Evolutionary conservation across 1,139 yeast genomes (phyloP).

Genomic region (Casaregolazyma lundiana): DNA sequence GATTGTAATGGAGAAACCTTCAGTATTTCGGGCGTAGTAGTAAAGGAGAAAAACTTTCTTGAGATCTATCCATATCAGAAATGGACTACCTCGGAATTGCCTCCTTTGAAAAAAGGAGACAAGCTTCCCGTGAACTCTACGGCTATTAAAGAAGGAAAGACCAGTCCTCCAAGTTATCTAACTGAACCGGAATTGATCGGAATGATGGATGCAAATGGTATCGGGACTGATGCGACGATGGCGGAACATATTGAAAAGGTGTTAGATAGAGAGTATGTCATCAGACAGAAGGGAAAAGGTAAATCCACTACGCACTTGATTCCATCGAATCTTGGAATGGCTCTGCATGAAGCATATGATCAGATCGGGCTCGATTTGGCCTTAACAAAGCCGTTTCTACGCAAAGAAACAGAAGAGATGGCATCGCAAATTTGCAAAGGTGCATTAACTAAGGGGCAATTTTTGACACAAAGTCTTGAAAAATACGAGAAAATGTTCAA

Average conservation of each 20-base stretch:
- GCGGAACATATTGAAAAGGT: conserved; percentile 95
- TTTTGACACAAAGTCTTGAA: conserved; percentile 51
- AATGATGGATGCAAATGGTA: conserved; percentile 94
- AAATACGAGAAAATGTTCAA: conserved; percentile 51
- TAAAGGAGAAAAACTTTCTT: conserved; percentile 66
- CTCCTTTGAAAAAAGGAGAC: conserved; percentile 58
- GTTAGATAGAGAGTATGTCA: conserved; percentile 59
- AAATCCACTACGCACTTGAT: conserved; percentile 37
- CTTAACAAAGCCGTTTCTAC: conserved; percentile 80
- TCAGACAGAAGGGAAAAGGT: conserved; percentile 32
- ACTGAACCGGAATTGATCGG: conserved; percentile 92
- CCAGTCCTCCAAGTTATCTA: conserved; percentile 74
- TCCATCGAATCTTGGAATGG: conserved; percentile 84
- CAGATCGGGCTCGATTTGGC: conserved; percentile 67
- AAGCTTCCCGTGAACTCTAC: conserved; percentile 49
- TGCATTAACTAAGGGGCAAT: conserved; percentile 46
- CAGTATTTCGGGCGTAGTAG: conserved; percentile 65
- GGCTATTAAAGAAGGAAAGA: conserved; percentile 65
- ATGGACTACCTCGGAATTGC: conserved; percentile 73
- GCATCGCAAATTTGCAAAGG: conserved; percentile 71
- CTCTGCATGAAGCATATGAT: conserved; percentile 85
- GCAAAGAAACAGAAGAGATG: conserved; percentile 69
- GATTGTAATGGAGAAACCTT: conserved; percentile 79
- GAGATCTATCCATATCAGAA: conserved; percentile 74
- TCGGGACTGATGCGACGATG: conserved; percentile 98